Evolutionary conservation across 2,329 filamentous ascomycete genomes (phyloP).

Genomic region (Sphaerulina vaccinii): DNA sequence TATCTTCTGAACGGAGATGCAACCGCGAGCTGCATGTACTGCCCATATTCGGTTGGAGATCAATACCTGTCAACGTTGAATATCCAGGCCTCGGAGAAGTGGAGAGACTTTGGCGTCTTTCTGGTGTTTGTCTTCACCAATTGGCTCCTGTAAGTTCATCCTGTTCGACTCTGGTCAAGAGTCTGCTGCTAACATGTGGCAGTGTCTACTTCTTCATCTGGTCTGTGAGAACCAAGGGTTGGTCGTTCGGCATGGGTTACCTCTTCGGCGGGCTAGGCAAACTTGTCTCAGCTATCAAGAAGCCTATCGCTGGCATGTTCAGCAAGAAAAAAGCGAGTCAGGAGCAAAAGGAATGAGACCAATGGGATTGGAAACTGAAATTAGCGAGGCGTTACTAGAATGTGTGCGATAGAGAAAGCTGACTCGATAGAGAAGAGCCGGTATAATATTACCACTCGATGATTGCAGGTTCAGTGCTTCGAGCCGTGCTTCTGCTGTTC

Average conservation of each 20-base stretch:
- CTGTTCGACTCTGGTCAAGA: background rate
- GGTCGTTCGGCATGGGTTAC: conserved; percentile 66
- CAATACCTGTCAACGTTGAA: conserved; percentile 65
- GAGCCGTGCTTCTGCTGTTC: no score
- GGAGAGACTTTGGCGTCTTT: conserved; percentile 72
- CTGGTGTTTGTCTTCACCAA: conserved; percentile 69
- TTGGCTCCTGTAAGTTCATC: conserved; percentile 36
- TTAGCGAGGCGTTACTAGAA: conserved; percentile 10
- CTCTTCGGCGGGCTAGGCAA: conserved; percentile 54
- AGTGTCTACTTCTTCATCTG: conserved; percentile 62
- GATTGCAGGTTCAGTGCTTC: no score
- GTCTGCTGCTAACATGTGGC: background rate
- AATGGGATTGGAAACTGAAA: background rate
- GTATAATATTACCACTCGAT: no score
- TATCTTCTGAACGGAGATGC: conserved; percentile 64
- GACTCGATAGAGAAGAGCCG: no score
- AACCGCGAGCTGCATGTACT: conserved; percentile 65
- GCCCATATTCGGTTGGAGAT: conserved; percentile 62
- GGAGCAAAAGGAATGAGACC: conserved; percentile 10
- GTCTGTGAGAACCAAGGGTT: conserved; percentile 66
- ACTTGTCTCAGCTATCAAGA: conserved; percentile 40
- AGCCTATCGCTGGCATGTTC: conserved; percentile 30
- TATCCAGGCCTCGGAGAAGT: conserved; percentile 60
- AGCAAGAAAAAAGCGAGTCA: conserved; percentile 19
- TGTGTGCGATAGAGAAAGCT: background rate